These are phyloP conservation scores for Candida coquimbonensis DNA, from an alignment of 805 yeast genomes.

Conservation along the genomic window DNA sequence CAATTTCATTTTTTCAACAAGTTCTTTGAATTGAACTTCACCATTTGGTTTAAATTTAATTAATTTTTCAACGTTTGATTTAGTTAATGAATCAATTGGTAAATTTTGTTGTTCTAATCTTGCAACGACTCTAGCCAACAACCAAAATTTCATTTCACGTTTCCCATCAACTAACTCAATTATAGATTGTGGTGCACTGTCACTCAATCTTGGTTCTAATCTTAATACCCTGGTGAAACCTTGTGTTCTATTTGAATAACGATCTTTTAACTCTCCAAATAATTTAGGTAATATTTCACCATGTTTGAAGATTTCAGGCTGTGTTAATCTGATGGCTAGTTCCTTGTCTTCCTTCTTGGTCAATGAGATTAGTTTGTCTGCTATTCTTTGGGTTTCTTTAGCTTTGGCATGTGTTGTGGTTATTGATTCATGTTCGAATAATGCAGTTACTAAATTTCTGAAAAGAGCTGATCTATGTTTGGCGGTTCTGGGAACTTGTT, in stretches of 20 bases:
- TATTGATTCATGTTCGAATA: conserved; percentile 64
- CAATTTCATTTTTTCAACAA: conserved; percentile 52
- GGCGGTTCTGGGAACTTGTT: conserved; percentile 12
- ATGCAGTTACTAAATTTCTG: conserved; percentile 58
- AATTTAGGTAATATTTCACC: conserved; percentile 55
- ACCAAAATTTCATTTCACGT: conserved; percentile 68
- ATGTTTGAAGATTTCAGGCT: conserved; percentile 40
- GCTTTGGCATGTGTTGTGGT: conserved; percentile 73
- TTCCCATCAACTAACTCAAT: conserved; percentile 77
- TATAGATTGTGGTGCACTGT: conserved; percentile 84
- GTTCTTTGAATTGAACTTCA: conserved; percentile 43
- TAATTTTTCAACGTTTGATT: conserved; percentile 48
- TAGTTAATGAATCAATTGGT: conserved; percentile 46
- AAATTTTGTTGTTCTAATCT: conserved; percentile 59
- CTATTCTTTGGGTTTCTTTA: conserved; percentile 54
- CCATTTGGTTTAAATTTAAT: conserved; percentile 42
- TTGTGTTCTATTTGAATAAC: conserved; percentile 58
- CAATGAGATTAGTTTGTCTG: conserved; percentile 57
- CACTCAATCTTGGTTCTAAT: conserved; percentile 82
- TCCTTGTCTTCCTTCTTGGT: conserved; percentile 36
- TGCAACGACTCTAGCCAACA: conserved; percentile 79
- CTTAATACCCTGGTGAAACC: conserved; percentile 84
- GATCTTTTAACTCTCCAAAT: conserved; percentile 51
- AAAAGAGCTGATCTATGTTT: conserved; percentile 37
- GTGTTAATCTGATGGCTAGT: conserved; percentile 27